These are phyloP conservation scores for Galeopsis tetrahit DNA, from an alignment of 257 asterid species.

Conservation along the genomic window DNA sequence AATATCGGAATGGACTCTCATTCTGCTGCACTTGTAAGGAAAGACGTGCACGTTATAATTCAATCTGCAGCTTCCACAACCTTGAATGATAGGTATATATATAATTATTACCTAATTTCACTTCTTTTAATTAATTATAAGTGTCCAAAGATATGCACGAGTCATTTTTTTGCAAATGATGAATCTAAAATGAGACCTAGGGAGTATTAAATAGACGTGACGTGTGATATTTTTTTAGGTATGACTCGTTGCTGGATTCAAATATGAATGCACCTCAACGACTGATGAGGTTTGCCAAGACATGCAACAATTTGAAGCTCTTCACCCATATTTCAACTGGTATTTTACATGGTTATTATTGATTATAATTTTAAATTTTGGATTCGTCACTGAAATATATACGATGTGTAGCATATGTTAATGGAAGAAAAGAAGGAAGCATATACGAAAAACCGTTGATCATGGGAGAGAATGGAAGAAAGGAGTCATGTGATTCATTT, in stretches of 20 bases:
- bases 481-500: not conserved
- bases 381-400: no score
- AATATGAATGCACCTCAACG: constrained; percentile 54
- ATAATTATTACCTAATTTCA: no score
- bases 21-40: constrained; percentile 26
- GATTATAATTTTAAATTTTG: no score
- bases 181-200: no score
- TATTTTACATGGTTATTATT: no score
- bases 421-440: constrained; percentile 43
- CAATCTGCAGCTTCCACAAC: constrained; percentile 55
- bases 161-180: no score
- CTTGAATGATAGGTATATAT: constrained; percentile 52
- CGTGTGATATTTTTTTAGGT: constrained; percentile 33
- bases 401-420: constrained; percentile 41
- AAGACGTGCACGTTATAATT: constrained; percentile 49
- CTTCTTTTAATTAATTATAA: no score
- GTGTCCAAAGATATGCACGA: no score
- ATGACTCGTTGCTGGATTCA: constrained; percentile 45
- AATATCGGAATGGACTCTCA: constrained; percentile 57
- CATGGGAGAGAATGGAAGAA: constrained; percentile 46
- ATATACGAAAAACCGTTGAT: constrained; percentile 41
- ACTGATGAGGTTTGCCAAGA: constrained; percentile 54
- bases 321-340: constrained; percentile 51
- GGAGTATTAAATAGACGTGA: not conserved
- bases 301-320: constrained; percentile 56